phyloP scores from a whole-genome alignment of 2,329 filamentous ascomycete species.

The Chaetomium sp. region DNA sequence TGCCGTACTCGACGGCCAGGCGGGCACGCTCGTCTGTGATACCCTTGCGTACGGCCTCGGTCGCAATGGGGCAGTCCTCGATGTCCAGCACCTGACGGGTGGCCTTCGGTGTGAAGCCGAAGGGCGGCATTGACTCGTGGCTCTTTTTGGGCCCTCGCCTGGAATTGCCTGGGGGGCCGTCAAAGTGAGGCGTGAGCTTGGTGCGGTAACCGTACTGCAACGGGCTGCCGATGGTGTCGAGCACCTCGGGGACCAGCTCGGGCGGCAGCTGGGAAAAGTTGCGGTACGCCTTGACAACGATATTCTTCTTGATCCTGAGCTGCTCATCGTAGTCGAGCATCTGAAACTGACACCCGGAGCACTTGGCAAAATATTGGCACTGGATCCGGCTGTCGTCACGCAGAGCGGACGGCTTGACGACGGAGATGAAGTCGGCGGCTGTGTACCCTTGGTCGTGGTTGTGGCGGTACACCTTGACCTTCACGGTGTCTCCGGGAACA shows the following conservation, averaged over 20 bases:
- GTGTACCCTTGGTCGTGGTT: conserved; percentile 67
- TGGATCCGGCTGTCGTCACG: conserved; percentile 76
- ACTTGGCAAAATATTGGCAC: conserved; percentile 85
- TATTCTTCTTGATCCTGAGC: conserved; percentile 77
- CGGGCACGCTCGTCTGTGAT: conserved; percentile 77
- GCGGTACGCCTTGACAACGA: conserved; percentile 87
- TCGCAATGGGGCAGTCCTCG: conserved; percentile 95
- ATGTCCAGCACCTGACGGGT: conserved; percentile 82
- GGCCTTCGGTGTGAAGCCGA: conserved; percentile 92
- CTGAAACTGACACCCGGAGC: conserved; percentile 95
- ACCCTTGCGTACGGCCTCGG: conserved; percentile 77
- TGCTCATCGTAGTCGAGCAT: conserved; percentile 92
- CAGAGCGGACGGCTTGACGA: conserved; percentile 70
- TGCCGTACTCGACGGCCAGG: conserved; percentile 68
- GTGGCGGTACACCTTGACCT: conserved; percentile 78
- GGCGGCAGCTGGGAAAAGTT: conserved; percentile 86
- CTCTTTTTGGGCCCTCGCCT: conserved; percentile 54
- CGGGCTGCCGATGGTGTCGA: conserved; percentile 86
- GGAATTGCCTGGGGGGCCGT: conserved; percentile 66
- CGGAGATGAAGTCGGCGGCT: conserved; percentile 78
- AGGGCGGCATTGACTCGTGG: conserved; percentile 69
- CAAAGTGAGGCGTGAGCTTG: conserved; percentile 95
- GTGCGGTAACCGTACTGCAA: conserved; percentile 93
- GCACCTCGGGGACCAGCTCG: conserved; percentile 72
- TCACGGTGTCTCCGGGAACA: conserved; percentile 79